A percentile compares a stretch with the other conserved stretches of the same genome.
Conservation (phyloP, 345 rosid species). For the Heritiera littoralis region DNA sequence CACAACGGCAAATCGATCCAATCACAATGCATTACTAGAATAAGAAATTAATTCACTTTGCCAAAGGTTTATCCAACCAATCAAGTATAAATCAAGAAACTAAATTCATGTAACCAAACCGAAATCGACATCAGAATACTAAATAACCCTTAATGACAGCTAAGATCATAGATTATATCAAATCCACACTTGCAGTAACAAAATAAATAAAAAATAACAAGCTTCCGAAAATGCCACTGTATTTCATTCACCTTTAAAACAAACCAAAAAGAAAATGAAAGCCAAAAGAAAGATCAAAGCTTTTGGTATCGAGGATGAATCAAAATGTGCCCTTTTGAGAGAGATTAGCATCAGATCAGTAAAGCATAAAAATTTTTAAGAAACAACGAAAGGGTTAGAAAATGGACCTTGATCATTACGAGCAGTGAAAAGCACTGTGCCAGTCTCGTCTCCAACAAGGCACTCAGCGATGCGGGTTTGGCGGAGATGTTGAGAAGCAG, state of each 20-base stretch:
- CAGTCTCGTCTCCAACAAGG: conserved; percentile 74
- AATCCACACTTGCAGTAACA: not conserved
- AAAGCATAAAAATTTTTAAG: not conserved
- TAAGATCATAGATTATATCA: conserved; percentile 8
- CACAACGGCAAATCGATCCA: not conserved
- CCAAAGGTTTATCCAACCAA: not conserved
- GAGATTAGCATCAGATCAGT: conserved; percentile 21
- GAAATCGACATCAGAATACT: not conserved
- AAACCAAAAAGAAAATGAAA: not conserved
- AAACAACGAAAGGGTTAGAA: not conserved
- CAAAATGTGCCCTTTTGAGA: conserved; percentile 6
- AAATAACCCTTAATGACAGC: not conserved
- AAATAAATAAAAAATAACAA: not conserved
- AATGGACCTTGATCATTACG: conserved; percentile 69
- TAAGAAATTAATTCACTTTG: not conserved
- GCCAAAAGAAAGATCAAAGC: not conserved
- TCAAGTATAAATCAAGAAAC: not conserved
- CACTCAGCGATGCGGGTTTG: conserved; percentile 65
- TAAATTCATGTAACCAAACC: not conserved
- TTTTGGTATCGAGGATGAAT: not conserved
- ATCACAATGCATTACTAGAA: not conserved
- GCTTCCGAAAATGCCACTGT: not conserved
- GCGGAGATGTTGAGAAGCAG: conserved; percentile 44
- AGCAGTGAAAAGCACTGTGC: conserved; percentile 64
- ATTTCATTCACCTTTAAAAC: not conserved